Percentiles rank a stretch among this genome's conserved stretches.
phyloP scores from a whole-genome alignment of 1,284 basidiomycete genomes.

The Sutorius eximius region DNA sequence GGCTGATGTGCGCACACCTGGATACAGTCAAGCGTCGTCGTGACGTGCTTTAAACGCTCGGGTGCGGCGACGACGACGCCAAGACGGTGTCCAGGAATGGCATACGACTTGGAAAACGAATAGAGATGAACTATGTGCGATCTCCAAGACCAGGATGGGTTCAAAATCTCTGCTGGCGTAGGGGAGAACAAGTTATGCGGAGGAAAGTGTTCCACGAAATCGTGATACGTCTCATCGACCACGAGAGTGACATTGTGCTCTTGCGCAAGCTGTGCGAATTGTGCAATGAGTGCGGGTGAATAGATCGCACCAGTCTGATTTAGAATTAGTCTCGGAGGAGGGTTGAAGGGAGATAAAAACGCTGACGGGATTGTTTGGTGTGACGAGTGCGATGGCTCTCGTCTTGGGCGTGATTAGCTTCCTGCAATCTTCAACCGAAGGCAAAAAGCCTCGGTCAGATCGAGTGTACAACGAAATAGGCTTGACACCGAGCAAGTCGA shows the following conservation, averaged over 20 bases:
- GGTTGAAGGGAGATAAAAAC: not conserved
- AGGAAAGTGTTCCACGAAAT: constrained; percentile 62
- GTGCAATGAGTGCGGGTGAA: constrained; percentile 54
- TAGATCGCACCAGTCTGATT: constrained; percentile 78
- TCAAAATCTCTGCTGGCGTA: not conserved
- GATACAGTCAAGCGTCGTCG: constrained; percentile 75
- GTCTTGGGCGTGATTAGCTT: constrained; percentile 58
- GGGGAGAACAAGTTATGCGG: constrained; percentile 58
- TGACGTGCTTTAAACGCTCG: constrained; percentile 52
- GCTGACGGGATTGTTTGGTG: constrained; percentile 72
- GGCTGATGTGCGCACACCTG: constrained; percentile 78
- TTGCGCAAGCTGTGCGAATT: constrained; percentile 65
- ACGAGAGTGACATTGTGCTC: constrained; percentile 69
- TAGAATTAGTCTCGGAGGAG: not conserved
- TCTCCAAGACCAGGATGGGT: constrained; percentile 49
- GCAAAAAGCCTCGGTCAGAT: constrained; percentile 59
- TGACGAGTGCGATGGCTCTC: constrained; percentile 72
- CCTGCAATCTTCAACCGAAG: constrained; percentile 49
- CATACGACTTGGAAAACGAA: constrained; percentile 83
- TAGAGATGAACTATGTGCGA: constrained; percentile 69
- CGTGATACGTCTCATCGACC: constrained; percentile 88
- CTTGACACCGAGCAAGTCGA: constrained; percentile 65
- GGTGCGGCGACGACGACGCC: constrained; percentile 75
- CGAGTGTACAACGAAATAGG: constrained; percentile 62
- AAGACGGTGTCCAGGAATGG: constrained; percentile 83